Percentiles rank a stretch among this genome's conserved stretches.
phyloP scores from a whole-genome alignment of 1,139 yeast genomes.

The Groenewaldozyma sp. region DNA sequence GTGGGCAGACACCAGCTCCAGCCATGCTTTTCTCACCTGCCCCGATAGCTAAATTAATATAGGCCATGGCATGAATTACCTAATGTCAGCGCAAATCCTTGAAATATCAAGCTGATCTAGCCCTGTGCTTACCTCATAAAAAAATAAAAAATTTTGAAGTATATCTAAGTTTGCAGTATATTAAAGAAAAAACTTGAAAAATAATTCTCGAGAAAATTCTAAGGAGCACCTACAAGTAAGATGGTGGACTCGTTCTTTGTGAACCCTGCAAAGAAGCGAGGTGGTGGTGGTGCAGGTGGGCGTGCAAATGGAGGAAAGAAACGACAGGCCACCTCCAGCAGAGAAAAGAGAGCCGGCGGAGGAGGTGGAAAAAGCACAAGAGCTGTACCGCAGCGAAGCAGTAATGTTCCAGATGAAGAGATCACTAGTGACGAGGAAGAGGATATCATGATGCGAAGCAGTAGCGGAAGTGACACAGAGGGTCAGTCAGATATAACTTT shows the following conservation, averaged over 20 bases:
- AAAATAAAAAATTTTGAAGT: too few species aligned
- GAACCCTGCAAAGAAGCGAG: constrained; percentile 18
- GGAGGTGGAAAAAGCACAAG: background rate
- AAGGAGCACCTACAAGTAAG: too few species aligned
- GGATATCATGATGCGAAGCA: constrained; percentile 14
- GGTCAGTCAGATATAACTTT: constrained; percentile 13
- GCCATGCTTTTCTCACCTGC: too few species aligned
- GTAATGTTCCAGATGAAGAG: constrained; percentile 23
- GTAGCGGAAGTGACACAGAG: constrained; percentile 14
- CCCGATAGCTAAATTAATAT: too few species aligned
- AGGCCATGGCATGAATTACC: too few species aligned
- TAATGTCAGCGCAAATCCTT: too few species aligned
- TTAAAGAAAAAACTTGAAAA: too few species aligned
- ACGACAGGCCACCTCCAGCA: background rate
- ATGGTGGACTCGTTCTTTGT: constrained; percentile 28
- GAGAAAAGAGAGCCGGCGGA: background rate
- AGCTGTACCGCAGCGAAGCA: background rate
- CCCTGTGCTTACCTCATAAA: too few species aligned
- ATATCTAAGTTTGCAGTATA: too few species aligned
- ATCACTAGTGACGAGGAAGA: constrained; percentile 24
- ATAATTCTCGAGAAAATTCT: too few species aligned
- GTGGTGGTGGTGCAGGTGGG: constrained; percentile 8
- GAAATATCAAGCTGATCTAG: too few species aligned
- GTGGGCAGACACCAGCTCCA: too few species aligned
- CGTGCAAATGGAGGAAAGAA: constrained; percentile 4